These are phyloP conservation scores for Kluyveromyces sp. DNA, from an alignment of 1,139 yeast genomes.

Conservation along the genomic window DNA sequence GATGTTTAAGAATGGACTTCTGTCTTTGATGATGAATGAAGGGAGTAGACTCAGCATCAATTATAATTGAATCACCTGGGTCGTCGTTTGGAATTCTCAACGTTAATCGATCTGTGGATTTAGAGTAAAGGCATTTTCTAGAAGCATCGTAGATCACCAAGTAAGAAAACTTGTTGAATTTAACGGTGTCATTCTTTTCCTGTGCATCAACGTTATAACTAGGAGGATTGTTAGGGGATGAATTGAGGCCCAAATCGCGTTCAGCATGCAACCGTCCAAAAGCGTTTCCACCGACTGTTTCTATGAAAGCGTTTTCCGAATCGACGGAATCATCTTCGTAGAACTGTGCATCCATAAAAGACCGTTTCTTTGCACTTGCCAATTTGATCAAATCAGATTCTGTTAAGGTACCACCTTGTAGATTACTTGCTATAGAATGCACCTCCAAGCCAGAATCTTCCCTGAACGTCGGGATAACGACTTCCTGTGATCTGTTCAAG, in stretches of 20 bases:
- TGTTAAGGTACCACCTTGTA: conserved; percentile 17
- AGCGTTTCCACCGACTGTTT: neutral
- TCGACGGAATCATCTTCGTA: conserved; percentile 12
- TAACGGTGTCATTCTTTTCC: conserved; percentile 16
- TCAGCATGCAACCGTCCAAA: neutral
- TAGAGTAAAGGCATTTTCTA: conserved; percentile 10
- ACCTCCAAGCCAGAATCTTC: conserved; percentile 15
- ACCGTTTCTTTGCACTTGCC: conserved; percentile 11
- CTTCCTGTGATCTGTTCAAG: neutral
- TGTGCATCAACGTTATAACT: neutral
- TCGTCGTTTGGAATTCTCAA: conserved; percentile 1
- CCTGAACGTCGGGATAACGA: conserved; percentile 22
- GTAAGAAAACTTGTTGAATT: conserved; percentile 22
- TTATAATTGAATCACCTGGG: neutral
- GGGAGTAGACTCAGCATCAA: neutral
- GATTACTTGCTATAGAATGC: conserved; percentile 16
- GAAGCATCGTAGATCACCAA: conserved; percentile 22
- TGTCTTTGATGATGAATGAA: neutral
- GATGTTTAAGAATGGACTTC: conserved; percentile 23
- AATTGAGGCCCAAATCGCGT: neutral
- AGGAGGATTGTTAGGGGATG: neutral
- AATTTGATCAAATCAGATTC: conserved; percentile 15
- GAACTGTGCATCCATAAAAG: conserved; percentile 18
- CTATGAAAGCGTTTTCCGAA: neutral
- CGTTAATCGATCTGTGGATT: conserved; percentile 8